Evolutionary conservation across 2,329 filamentous ascomycete genomes (phyloP).

Genomic region (Trichoderma cornu-damae): DNA sequence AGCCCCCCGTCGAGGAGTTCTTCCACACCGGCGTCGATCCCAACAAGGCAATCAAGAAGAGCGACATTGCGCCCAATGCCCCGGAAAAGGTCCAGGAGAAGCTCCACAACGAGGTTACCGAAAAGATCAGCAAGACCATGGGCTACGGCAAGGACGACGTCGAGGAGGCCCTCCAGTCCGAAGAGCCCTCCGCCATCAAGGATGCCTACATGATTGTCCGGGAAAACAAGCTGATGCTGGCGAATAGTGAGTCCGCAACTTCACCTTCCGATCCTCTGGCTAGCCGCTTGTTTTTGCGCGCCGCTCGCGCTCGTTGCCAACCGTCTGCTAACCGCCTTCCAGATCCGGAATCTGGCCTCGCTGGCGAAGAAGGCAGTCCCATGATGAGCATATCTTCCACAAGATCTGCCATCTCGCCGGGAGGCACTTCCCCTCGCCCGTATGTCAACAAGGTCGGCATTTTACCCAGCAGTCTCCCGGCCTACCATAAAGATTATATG

Average conservation of each 20-base stretch:
- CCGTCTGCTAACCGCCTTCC: slow-evolving; percentile 31
- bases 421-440: slow-evolving; percentile 45
- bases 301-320: slow-evolving; percentile 11
- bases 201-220: slow-evolving; percentile 97
- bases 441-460: slow-evolving; percentile 85
- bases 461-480: slow-evolving; percentile 81
- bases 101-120: slow-evolving; percentile 85
- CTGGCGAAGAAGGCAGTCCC: slow-evolving; percentile 43
- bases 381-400: slow-evolving; percentile 52
- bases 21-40: slow-evolving; percentile 90
- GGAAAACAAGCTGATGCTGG: slow-evolving; percentile 96
- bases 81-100: slow-evolving; percentile 77
- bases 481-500: slow-evolving; percentile 88
- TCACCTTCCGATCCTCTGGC: slow-evolving; percentile 3
- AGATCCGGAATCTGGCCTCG: slow-evolving; percentile 28
- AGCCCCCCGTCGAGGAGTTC: slow-evolving; percentile 85
- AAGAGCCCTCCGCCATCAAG: slow-evolving; percentile 96
- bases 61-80: slow-evolving; percentile 73
- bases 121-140: slow-evolving; percentile 97
- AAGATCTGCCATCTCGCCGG: slow-evolving; percentile 49
- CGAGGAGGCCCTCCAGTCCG: slow-evolving; percentile 82
- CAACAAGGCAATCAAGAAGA: slow-evolving; percentile 81
- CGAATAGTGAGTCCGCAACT: slow-evolving; percentile 64
- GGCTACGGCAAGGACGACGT: slow-evolving; percentile 94
- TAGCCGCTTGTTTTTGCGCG: slow-evolving; percentile 25